Conservation (phyloP, 257 asterid genomes). For the Buddleja alternifolia region DNA sequence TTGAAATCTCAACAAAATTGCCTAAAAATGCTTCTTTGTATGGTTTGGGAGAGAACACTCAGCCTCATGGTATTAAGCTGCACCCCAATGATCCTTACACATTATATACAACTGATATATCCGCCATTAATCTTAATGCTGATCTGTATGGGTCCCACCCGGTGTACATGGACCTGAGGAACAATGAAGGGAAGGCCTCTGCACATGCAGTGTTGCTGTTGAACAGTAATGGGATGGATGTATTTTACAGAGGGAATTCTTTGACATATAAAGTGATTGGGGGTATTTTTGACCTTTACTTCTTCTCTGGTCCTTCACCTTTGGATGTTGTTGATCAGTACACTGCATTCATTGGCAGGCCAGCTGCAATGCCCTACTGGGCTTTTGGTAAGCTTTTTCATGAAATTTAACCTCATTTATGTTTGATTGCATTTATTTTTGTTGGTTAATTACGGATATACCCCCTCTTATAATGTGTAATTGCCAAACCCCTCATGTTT, state of each 20-base stretch:
- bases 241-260: conserved; percentile 66
- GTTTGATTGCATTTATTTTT: not conserved
- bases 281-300: conserved; percentile 78
- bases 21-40: conserved; percentile 74
- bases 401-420: not conserved
- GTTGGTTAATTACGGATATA: too few species aligned
- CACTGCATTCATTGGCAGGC: conserved; percentile 69
- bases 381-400: conserved; percentile 56
- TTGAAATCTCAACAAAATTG: conserved; percentile 72
- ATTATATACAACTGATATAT: conserved; percentile 62
- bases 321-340: conserved; percentile 84
- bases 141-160: conserved; percentile 89
- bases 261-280: conserved; percentile 85
- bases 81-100: conserved; percentile 74
- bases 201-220: conserved; percentile 79
- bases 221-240: conserved; percentile 90
- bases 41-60: conserved; percentile 82
- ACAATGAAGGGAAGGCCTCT: conserved; percentile 46
- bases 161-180: conserved; percentile 79
- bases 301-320: conserved; percentile 78
- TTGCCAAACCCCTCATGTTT: too few species aligned
- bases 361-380: conserved; percentile 95
- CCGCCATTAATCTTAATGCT: conserved; percentile 73
- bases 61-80: conserved; percentile 72
- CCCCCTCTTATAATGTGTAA: too few species aligned